Percentiles rank a stretch among this genome's conserved stretches.
phyloP scores from a whole-genome alignment of 2,329 filamentous ascomycete species.

The Epichloe sp. region DNA sequence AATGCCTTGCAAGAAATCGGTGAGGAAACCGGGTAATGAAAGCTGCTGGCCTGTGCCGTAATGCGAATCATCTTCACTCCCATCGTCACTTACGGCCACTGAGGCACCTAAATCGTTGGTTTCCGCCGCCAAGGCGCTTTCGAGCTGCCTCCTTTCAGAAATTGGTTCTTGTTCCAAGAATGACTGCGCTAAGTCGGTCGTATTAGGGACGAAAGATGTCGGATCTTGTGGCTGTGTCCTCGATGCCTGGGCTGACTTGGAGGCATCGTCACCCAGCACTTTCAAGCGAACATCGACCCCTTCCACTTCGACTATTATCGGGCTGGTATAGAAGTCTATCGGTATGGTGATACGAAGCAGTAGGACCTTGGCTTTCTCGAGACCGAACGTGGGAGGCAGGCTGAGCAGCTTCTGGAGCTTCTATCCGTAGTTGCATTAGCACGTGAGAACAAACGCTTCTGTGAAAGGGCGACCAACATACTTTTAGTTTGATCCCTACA shows the following conservation, averaged over 20 bases:
- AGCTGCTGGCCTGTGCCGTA: slow-evolving; percentile 59
- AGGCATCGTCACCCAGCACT: slow-evolving; percentile 25
- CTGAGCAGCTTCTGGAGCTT: slow-evolving; percentile 65
- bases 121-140: slow-evolving; percentile 53
- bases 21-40: slow-evolving; percentile 56
- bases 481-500: slow-evolving; percentile 69
- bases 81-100: slow-evolving; percentile 45
- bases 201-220: slow-evolving; percentile 44
- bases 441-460: slow-evolving; percentile 8
- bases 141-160: slow-evolving; percentile 52
- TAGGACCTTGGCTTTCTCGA: slow-evolving; percentile 62
- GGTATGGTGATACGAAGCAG: slow-evolving; percentile 72
- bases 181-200: slow-evolving; percentile 61
- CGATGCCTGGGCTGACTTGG: slow-evolving; percentile 29
- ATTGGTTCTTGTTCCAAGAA: slow-evolving; percentile 61
- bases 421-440: slow-evolving; percentile 29
- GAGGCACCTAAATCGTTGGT: slow-evolving; percentile 50
- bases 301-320: slow-evolving; percentile 70
- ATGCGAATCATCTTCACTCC: slow-evolving; percentile 44
- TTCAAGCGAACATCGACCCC: slow-evolving; percentile 61
- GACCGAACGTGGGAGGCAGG: slow-evolving; percentile 57
- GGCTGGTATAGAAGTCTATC: slow-evolving; percentile 74
- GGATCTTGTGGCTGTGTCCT: slow-evolving; percentile 15
- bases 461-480: slow-evolving; percentile 20
- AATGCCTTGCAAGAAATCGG: slow-evolving; percentile 60